A percentile compares a stretch with the other conserved stretches of the same genome.
These are phyloP conservation scores for Lactifluus echinatus DNA, from an alignment of 768 basidiomycete genomes.

Conservation along the genomic window DNA sequence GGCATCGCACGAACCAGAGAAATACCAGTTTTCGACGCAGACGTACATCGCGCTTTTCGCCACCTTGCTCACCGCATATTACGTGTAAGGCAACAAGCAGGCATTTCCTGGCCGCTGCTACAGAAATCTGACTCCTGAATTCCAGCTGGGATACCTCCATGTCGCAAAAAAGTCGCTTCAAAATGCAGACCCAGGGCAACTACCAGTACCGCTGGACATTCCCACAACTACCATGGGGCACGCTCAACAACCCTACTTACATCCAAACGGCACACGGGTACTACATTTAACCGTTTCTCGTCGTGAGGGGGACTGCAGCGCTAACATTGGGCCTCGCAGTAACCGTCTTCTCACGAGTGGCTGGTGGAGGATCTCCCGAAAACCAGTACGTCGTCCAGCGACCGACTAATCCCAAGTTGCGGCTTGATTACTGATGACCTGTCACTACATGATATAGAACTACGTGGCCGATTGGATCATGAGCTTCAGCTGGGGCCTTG, in stretches of 20 bases:
- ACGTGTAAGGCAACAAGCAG: slow-evolving; percentile 46
- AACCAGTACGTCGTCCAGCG: slow-evolving; percentile 56
- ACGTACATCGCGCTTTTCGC: slow-evolving; percentile 65
- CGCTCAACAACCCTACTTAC: slow-evolving; percentile 77
- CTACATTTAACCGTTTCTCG: slow-evolving; percentile 12
- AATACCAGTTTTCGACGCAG: slow-evolving; percentile 77
- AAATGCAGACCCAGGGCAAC: slow-evolving; percentile 92
- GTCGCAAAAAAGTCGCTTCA: slow-evolving; percentile 96
- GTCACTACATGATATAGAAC: slow-evolving; percentile 40
- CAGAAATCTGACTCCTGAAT: background rate
- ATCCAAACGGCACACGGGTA: slow-evolving; percentile 94
- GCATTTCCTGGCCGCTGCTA: background rate
- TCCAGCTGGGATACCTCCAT: slow-evolving; percentile 86
- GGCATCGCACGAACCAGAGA: slow-evolving; percentile 84
- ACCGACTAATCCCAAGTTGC: background rate
- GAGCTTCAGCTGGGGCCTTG: slow-evolving; percentile 77
- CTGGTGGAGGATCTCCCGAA: slow-evolving; percentile 92
- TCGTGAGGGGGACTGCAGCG: background rate
- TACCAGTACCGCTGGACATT: slow-evolving; percentile 81
- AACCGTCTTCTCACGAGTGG: slow-evolving; percentile 88
- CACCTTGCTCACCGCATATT: slow-evolving; percentile 78
- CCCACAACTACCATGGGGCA: slow-evolving; percentile 83
- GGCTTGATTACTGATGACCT: background rate
- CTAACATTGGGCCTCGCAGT: slow-evolving; percentile 30
- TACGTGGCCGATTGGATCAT: slow-evolving; percentile 91